Percentiles rank a stretch among this genome's conserved stretches.
Conservation (phyloP, 78 protist species). For the Dictyostelium discoideum region DNA sequence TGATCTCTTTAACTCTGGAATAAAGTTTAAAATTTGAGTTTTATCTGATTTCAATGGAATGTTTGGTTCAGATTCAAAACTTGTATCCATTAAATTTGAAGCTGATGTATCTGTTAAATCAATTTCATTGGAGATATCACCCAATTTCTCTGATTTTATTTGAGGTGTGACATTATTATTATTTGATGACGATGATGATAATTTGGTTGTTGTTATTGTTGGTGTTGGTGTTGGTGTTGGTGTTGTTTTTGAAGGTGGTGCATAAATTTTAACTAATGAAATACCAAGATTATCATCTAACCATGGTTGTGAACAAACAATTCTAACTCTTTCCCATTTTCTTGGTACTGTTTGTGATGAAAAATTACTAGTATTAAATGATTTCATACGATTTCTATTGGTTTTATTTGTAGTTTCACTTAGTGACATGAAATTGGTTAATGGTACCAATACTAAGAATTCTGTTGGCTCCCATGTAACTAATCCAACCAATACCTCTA, state of each 20-base stretch:
- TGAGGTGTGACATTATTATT: background rate
- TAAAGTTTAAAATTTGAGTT: background rate
- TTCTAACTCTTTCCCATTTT: constrained; percentile 60
- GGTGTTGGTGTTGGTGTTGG: background rate
- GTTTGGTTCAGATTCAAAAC: background rate
- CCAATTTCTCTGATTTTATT: background rate
- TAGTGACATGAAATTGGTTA: constrained; percentile 38
- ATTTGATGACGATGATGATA: background rate
- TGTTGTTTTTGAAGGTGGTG: background rate
- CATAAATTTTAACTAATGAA: background rate
- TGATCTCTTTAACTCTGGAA: background rate
- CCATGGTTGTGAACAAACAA: constrained; percentile 44
- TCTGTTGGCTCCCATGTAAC: constrained; percentile 59
- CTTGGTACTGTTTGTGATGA: background rate
- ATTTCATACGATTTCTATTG: background rate
- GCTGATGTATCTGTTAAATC: background rate
- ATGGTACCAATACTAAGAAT: constrained; percentile 44
- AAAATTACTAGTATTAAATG: constrained; percentile 18
- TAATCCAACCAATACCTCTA: constrained; percentile 52
- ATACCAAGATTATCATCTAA: constrained; percentile 15
- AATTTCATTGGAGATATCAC: too few relatives aligned
- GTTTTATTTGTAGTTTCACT: constrained; percentile 29
- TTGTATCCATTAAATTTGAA: background rate
- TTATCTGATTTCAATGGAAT: background rate
- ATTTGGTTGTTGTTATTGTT: background rate